phyloP scores from a whole-genome alignment of 2,329 filamentous ascomycete genomes.

The Bretziella fagacearum region DNA sequence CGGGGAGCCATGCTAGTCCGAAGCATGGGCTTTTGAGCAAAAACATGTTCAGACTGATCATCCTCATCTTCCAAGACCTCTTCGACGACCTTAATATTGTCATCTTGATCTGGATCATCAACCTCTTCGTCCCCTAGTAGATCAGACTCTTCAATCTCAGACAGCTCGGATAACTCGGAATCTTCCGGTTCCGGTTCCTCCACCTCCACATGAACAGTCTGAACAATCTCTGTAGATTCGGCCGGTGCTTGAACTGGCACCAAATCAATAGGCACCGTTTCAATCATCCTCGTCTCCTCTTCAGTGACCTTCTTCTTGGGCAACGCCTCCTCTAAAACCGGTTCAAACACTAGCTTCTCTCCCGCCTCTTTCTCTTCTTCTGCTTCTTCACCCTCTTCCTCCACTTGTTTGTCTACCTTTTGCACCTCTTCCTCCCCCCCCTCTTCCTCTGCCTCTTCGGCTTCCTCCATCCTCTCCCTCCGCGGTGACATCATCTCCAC shows the following conservation, averaged over 20 bases:
- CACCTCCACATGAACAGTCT: not conserved
- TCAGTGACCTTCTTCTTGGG: not conserved
- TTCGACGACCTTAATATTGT: not conserved
- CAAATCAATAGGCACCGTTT: not conserved
- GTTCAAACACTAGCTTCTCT: not conserved
- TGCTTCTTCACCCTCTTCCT: not conserved
- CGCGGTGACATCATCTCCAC: conserved; percentile 12
- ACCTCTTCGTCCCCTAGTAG: not conserved
- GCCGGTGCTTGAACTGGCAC: not conserved
- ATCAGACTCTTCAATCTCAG: not conserved
- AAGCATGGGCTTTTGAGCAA: conserved; percentile 15
- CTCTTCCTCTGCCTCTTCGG: not conserved
- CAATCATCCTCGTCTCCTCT: not conserved
- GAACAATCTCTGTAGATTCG: not conserved
- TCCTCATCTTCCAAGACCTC: not conserved
- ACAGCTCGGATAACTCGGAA: not conserved
- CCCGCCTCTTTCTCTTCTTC: not conserved
- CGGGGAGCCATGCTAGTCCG: not conserved
- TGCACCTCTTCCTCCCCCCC: not conserved
- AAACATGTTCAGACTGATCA: not conserved
- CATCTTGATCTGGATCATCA: not conserved
- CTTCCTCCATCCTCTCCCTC: not conserved
- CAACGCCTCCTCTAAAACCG: not conserved
- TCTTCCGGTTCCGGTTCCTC: not conserved
- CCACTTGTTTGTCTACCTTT: not conserved